phyloP scores from a whole-genome alignment of 306 rosid genomes.

The Canavalia ensiformis region DNA sequence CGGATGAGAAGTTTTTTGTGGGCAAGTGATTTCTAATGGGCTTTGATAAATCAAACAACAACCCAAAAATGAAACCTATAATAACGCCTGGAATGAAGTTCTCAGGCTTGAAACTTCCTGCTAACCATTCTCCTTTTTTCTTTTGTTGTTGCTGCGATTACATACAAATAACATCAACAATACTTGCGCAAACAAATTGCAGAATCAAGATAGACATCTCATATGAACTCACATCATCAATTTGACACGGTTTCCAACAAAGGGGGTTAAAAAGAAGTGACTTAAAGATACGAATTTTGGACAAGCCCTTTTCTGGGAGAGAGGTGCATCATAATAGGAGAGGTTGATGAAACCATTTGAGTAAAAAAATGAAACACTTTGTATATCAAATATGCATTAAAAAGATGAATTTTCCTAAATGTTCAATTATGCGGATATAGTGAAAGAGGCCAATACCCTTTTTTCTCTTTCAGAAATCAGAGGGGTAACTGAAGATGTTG shows the following conservation, averaged over 20 bases:
- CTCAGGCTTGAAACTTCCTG: constrained; percentile 79
- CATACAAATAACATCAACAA: not conserved
- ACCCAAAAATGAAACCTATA: constrained; percentile 87
- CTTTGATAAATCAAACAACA: constrained; percentile 75
- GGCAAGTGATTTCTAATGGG: constrained; percentile 51
- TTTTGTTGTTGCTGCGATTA: constrained; percentile 57
- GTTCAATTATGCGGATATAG: not conserved
- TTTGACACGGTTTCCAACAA: not conserved
- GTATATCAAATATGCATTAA: constrained; percentile 5
- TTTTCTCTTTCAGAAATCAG: not conserved
- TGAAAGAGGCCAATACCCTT: constrained; percentile 21
- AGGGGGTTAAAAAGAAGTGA: not conserved
- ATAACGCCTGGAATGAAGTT: constrained; percentile 90
- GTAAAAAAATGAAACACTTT: not conserved
- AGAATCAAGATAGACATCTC: not conserved
- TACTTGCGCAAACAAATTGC: not conserved
- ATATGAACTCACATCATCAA: not conserved
- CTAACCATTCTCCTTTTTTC: constrained; percentile 70
- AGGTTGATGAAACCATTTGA: constrained; percentile 24
- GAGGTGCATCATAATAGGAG: not conserved
- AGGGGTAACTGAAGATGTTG: not conserved
- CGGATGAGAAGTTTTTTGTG: constrained; percentile 53
- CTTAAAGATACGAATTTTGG: constrained; percentile 1
- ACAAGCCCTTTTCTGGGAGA: constrained; percentile 31
- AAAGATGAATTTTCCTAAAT: constrained; percentile 3